Base-by-base conservation (phyloP, 306 rosid genomes). In the Medicago lupulina region DNA sequence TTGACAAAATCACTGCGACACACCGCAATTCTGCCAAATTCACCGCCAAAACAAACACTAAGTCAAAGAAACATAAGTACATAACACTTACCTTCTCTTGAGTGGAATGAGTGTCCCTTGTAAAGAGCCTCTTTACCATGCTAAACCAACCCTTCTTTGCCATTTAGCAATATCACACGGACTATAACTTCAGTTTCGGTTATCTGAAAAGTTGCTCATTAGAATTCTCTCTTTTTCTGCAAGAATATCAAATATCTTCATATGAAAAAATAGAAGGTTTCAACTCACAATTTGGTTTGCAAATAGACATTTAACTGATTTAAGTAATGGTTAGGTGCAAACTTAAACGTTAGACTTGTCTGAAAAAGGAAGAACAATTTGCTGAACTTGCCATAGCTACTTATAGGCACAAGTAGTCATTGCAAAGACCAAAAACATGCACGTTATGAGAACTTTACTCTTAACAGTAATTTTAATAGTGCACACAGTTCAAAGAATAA, bases 111-210 rank as follows among this genome's bases (percentile, higher is more conserved):
- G 87, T 64, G 43, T 87, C 93, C 85, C 89, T 59, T 77, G 60
- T 38, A 46, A 94, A 94, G 76, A 91, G 81, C 86, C 76, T 90
- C 86, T 88, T 90, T 77, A 91, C 78, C 31, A 85, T 53, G 76
- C 54, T 83, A 77, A 88, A 85, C 98, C 94, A 94, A 49, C 91
- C 84, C 86, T 85, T 86, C 86, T 85, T 91, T 44, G 86, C 91
- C 98, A 90, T 94, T 86, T 82, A 68, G 73, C 75, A 79, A 83
- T 53, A 70, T 76, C 81, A 81, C 78, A 80, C 63, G 9, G 41
- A 51, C 18, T 64, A 25, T 25, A 81, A 41, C 81, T 74, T 31
- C 51, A 75, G 57, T 70, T 67, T 78, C 70, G 49, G 31, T 73
- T 76, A 73, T 81, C 51, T 75, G 78, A 71, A 84, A 75, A 74